Conservation (phyloP, 768 basidiomycete genomes). For the Auricularia sp. region DNA sequence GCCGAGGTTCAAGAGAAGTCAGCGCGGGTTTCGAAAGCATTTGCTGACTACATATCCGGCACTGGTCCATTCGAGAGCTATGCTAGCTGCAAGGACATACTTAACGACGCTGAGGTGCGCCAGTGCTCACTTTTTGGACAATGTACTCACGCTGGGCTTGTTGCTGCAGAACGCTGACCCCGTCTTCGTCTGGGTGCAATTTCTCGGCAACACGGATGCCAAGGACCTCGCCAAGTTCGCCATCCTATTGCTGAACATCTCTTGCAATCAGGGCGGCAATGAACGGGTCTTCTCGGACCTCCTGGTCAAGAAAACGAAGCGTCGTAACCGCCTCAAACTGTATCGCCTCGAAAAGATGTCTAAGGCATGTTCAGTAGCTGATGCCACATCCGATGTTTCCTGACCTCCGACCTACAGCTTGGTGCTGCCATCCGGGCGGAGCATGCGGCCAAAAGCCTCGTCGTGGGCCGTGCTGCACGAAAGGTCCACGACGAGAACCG, state of each 20-base stretch:
- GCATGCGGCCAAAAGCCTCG: neutral
- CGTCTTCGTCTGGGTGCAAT: neutral
- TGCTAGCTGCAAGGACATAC: neutral
- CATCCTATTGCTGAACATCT: neutral
- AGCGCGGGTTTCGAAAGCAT: too few relatives aligned
- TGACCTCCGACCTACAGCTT: neutral
- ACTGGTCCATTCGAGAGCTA: too few relatives aligned
- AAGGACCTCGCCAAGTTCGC: neutral
- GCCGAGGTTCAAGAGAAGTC: too few relatives aligned
- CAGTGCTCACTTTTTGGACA: neutral
- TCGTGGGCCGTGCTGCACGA: neutral
- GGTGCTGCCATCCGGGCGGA: neutral
- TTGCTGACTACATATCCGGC: too few relatives aligned
- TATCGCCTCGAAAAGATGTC: neutral
- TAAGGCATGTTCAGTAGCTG: neutral
- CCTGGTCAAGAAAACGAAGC: neutral
- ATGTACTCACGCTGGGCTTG: neutral
- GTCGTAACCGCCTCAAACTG: neutral
- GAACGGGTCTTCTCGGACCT: neutral
- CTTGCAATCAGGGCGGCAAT: neutral
- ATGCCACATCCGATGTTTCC: neutral
- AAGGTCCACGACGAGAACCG: neutral
- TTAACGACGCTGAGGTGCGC: neutral
- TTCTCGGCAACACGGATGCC: neutral
- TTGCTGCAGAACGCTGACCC: neutral